Percentiles rank a stretch among this genome's conserved stretches.
phyloP scores from a whole-genome alignment of 83 land plant genomes.

The Isoetes engelmannii region DNA sequence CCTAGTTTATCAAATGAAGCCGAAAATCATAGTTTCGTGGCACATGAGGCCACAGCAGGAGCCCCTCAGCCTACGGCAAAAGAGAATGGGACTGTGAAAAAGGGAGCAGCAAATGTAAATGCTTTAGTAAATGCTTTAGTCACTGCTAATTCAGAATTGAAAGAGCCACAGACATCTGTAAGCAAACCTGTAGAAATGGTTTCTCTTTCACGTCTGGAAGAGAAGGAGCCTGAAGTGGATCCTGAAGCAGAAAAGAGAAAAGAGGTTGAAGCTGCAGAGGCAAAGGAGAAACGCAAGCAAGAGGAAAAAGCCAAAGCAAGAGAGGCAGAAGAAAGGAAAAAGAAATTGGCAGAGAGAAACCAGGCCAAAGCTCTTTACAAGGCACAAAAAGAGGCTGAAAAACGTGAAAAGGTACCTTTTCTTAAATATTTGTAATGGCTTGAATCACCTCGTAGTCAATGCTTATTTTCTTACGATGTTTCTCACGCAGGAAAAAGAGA shows the following conservation, averaged over 20 bases:
- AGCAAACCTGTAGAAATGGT: neutral
- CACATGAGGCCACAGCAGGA: neutral
- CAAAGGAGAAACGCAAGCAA: constrained; percentile 52
- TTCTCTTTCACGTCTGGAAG: neutral
- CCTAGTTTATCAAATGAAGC: constrained; percentile 26
- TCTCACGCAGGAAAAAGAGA: constrained; percentile 45
- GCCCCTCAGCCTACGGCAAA: neutral
- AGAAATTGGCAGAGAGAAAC: constrained; percentile 44
- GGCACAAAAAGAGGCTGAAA: constrained; percentile 37
- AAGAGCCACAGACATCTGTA: constrained; percentile 8
- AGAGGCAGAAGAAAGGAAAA: constrained; percentile 46
- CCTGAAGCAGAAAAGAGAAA: constrained; percentile 2
- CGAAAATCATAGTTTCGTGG: neutral
- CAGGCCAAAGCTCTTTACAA: constrained; percentile 37
- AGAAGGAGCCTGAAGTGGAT: constrained; percentile 2
- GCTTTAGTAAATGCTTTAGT: neutral
- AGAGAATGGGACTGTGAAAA: constrained; percentile 6
- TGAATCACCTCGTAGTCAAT: neutral
- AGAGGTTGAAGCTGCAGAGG: constrained; percentile 33
- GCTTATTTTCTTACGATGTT: neutral
- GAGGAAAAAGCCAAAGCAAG: constrained; percentile 55
- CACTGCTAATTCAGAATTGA: constrained; percentile 3
- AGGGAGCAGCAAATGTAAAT: neutral
- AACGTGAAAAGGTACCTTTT: constrained; percentile 37
- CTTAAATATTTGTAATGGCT: neutral